A percentile compares a stretch with the other conserved stretches of the same genome.
Conservation (phyloP, 2,329 filamentous ascomycete species). For the Sclerotinia sclerotiorum region DNA sequence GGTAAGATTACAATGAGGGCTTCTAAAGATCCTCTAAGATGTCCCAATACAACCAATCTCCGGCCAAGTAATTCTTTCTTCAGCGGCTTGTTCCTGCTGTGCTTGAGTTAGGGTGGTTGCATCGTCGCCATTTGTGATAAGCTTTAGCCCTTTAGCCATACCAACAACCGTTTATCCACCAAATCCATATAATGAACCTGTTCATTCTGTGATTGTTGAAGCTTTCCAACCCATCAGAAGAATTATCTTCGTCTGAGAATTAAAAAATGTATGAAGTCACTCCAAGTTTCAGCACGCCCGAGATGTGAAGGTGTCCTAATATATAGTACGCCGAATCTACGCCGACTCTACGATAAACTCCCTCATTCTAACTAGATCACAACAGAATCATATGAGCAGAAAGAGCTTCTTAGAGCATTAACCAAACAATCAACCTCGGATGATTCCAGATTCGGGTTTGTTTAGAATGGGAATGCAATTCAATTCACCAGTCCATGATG, state of each 20-base stretch:
- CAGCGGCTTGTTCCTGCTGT: not conserved
- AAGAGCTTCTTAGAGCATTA: not conserved
- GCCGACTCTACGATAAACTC: not conserved
- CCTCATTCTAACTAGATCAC: not conserved
- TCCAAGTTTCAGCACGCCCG: not conserved
- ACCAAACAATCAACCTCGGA: not conserved
- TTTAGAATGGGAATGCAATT: not conserved
- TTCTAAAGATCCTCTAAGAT: not conserved
- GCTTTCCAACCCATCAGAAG: not conserved
- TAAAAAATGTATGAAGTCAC: not conserved
- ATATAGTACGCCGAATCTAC: not conserved
- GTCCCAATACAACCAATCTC: not conserved
- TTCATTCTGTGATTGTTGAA: not conserved
- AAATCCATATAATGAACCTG: not conserved
- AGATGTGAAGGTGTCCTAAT: not conserved
- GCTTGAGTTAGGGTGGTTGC: not conserved
- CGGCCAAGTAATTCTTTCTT: not conserved
- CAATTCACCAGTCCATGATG: not conserved
- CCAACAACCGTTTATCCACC: too few species aligned
- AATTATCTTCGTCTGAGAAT: not conserved
- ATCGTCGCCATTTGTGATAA: not conserved
- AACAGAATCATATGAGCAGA: not conserved
- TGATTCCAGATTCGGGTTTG: not conserved
- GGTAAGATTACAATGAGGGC: slow-evolving; percentile 2
- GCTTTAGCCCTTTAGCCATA: not conserved